Evolutionary conservation across 169 alveolate species (phyloP).

Genomic region (Plasmodium fragile): DNA sequence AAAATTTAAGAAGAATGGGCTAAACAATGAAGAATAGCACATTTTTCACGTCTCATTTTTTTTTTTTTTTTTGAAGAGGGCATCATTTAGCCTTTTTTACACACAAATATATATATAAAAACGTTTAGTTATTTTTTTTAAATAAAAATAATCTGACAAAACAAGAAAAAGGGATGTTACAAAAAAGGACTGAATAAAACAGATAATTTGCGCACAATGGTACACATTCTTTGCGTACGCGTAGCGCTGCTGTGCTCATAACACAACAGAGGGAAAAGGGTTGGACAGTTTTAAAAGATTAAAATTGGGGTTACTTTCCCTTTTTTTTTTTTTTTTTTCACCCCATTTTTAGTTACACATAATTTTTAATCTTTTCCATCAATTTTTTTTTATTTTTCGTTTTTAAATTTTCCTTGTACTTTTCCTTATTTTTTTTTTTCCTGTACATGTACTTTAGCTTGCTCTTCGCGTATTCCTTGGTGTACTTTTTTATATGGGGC

Average conservation of each 20-base stretch:
- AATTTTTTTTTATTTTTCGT: slow-evolving; percentile 70
- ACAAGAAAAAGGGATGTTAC: neutral
- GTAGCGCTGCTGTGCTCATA: neutral
- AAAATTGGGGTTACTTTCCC: neutral
- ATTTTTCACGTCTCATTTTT: neutral
- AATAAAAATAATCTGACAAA: neutral
- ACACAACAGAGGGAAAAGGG: neutral
- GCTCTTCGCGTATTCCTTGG: slow-evolving; percentile 60
- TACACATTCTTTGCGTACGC: neutral
- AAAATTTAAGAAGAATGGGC: neutral
- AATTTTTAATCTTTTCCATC: slow-evolving; percentile 67
- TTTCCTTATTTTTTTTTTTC: slow-evolving; percentile 59
- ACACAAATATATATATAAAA: neutral
- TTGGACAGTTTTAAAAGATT: too few species aligned
- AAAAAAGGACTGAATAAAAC: neutral
- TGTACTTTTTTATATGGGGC: slow-evolving; percentile 60
- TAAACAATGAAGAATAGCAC: neutral
- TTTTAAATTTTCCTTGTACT: slow-evolving; percentile 66
- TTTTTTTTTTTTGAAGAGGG: neutral
- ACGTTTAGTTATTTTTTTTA: neutral
- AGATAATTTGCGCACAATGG: neutral
- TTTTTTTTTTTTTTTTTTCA: neutral
- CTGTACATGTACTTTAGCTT: slow-evolving; percentile 59
- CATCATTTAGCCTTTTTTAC: neutral
- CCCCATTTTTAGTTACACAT: neutral